Conservation (phyloP, 257 asterid genomes). For the Nicotiana sylvestris region DNA sequence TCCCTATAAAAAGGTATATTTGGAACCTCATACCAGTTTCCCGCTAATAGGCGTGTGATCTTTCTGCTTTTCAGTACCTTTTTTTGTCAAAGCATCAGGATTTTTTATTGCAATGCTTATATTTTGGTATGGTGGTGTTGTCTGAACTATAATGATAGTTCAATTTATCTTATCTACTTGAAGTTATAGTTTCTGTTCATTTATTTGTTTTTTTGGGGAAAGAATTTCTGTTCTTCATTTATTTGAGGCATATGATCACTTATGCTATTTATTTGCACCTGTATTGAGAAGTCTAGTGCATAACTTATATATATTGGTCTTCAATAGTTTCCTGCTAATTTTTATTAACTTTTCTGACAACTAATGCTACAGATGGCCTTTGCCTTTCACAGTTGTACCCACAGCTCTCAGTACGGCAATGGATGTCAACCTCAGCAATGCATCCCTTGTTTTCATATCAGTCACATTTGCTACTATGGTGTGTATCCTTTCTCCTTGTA, state of each 20-base stretch:
- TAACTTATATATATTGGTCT: not conserved
- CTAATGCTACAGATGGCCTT: slow-evolving; percentile 95
- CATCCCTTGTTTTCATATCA: slow-evolving; percentile 93
- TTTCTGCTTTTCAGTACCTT: not conserved
- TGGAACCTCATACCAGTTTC: not conserved
- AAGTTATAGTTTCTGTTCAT: not conserved
- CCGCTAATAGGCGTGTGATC: not conserved
- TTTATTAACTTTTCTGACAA: slow-evolving; percentile 67
- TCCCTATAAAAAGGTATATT: not conserved
- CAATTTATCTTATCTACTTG: not conserved
- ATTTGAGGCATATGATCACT: not conserved
- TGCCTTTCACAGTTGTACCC: slow-evolving; percentile 99
- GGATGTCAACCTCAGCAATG: slow-evolving; percentile 97
- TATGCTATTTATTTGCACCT: not conserved
- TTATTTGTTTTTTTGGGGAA: not conserved
- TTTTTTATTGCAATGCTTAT: not conserved
- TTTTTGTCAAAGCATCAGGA: not conserved
- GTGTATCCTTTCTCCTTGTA: slow-evolving; percentile 25
- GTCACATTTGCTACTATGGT: slow-evolving; percentile 99
- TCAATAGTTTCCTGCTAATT: slow-evolving; percentile 21
- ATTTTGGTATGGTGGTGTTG: not conserved
- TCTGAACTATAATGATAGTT: not conserved
- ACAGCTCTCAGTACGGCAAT: slow-evolving; percentile 96
- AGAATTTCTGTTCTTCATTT: not conserved
- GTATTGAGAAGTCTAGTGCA: not conserved